phyloP scores from a whole-genome alignment of 1,284 basidiomycete species.

The Fereydounia khargensis region DNA sequence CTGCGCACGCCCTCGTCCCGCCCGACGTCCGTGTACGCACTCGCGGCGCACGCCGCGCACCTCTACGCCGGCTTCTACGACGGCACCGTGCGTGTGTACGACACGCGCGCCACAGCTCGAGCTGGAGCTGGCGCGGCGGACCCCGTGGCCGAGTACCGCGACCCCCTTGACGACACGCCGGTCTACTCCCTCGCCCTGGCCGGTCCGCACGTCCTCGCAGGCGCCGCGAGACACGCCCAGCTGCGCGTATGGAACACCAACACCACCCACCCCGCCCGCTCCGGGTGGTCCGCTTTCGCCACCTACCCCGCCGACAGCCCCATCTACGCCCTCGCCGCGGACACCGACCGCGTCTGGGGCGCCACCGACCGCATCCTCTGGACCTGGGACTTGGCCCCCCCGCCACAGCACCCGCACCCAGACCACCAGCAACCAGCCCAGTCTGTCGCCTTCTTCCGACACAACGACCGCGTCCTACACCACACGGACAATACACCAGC shows the following conservation, averaged over 20 bases:
- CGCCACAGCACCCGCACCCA: too few species aligned
- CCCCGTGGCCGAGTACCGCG: conserved; percentile 11
- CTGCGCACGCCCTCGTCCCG: too few species aligned
- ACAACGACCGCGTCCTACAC: conserved; percentile 1
- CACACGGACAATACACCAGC: conserved; percentile 1
- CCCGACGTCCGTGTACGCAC: conserved; percentile 15
- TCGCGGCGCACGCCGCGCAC: conserved; percentile 4
- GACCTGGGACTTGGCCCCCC: conserved; percentile 30
- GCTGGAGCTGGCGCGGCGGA: neutral
- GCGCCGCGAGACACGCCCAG: conserved; percentile 9
- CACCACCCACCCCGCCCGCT: too few species aligned
- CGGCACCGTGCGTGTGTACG: conserved; percentile 28
- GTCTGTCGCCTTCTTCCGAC: conserved; percentile 11
- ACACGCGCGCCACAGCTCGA: conserved; percentile 11
- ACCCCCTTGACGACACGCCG: conserved; percentile 10
- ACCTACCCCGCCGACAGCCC: conserved; percentile 12
- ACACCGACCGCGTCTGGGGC: conserved; percentile 12
- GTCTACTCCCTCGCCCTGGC: conserved; percentile 26
- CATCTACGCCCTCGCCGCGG: conserved; percentile 6
- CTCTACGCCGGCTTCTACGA: conserved; percentile 37
- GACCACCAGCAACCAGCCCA: too few species aligned
- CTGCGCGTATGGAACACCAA: conserved; percentile 16
- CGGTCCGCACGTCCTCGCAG: conserved; percentile 23
- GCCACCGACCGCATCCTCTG: conserved; percentile 20
- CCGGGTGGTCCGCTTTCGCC: conserved; percentile 30